Evolutionary conservation across 768 basidiomycete species (phyloP), one percentile per base, ranked within the genome.

Genomic region (Podaxis carcinomalis): DNA sequence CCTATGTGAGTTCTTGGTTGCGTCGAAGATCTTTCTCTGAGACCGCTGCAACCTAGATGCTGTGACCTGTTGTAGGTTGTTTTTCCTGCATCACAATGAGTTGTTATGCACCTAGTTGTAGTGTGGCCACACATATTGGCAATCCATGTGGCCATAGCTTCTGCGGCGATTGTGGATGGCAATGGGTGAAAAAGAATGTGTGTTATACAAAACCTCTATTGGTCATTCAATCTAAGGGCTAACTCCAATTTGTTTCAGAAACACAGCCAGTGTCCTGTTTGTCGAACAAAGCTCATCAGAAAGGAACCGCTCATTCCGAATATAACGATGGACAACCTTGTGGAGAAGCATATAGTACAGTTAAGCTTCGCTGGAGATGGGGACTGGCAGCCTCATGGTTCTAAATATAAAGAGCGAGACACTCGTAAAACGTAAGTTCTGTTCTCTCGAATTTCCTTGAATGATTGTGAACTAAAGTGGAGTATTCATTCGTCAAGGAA

Each of bases 81-180:
- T n/a, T 47, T 46, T 49, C 16, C 54, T 16, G 13, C 19, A 4
- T 36, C 32, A 13, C 44, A 21, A 28, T 14, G 4, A 19, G 16
- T 32, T 51, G 63, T 23, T 39, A 19, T 55, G 27, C 39, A 47
- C 14, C 44, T 51, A 14, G 10, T 51, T 14, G 36, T 49, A 90
- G 89, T 57, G 86, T 82, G 36, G 81, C 79, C 35, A 77, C 87
- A 3, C 84, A 90, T 68, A 63, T 84, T 27, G 78, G 82, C 23
- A 88, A 85, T 67, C 87, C 89, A 2, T 92, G 90, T 65, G 90
- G 90, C 11, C 90, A 92, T 67, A 85, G 82, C 25, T 82, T 81
- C 62, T 92, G 90, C 61, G 90, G 86, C 6, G 78, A 82, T 44
- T 92, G 90, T 67, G 83, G 82, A 10, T 78, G 80, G 72, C 70